A percentile compares a stretch with the other conserved stretches of the same genome.
Evolutionary conservation across 2,329 filamentous ascomycete species (phyloP).

Genomic region (Fusarium chaquense): DNA sequence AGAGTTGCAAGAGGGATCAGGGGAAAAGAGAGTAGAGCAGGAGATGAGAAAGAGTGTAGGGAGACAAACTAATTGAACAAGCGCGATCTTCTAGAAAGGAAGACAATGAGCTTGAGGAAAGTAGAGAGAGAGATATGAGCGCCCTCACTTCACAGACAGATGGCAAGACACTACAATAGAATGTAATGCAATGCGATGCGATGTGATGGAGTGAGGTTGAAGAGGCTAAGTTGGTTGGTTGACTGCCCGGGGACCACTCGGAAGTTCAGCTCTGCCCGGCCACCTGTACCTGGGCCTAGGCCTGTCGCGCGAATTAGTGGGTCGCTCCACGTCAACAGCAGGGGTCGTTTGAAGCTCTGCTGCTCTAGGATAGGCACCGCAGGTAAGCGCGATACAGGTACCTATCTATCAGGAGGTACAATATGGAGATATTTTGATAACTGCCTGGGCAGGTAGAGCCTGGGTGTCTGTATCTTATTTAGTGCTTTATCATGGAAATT

Average conservation of each 20-base stretch:
- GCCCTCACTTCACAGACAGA: constrained; percentile 39
- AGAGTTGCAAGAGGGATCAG: constrained; percentile 35
- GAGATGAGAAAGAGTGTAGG: constrained; percentile 42
- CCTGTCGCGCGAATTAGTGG: constrained; percentile 40
- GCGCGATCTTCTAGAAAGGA: constrained; percentile 43
- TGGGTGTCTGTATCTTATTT: not conserved
- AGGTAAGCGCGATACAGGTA: not conserved
- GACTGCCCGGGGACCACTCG: constrained; percentile 23
- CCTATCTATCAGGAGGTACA: not conserved
- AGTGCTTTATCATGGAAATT: not conserved
- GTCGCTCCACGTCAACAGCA: constrained; percentile 5
- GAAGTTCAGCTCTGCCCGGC: constrained; percentile 35
- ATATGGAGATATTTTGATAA: not conserved
- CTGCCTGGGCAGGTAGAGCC: no score
- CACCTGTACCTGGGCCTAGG: not conserved
- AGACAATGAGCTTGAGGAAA: constrained; percentile 40
- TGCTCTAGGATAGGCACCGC: constrained; percentile 33
- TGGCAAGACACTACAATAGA: constrained; percentile 12
- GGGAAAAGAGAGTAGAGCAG: constrained; percentile 40
- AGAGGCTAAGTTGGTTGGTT: constrained; percentile 49
- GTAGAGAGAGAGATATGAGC: constrained; percentile 33
- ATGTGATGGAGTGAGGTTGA: constrained; percentile 44
- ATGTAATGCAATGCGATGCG: constrained; percentile 29
- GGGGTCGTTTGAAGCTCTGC: constrained; percentile 4
- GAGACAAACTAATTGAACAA: constrained; percentile 54